Evolutionary conservation across 2,329 filamentous ascomycete species (phyloP), one percentile per base, ranked within the genome.

Genomic region (Colletotrichum incanum): DNA sequence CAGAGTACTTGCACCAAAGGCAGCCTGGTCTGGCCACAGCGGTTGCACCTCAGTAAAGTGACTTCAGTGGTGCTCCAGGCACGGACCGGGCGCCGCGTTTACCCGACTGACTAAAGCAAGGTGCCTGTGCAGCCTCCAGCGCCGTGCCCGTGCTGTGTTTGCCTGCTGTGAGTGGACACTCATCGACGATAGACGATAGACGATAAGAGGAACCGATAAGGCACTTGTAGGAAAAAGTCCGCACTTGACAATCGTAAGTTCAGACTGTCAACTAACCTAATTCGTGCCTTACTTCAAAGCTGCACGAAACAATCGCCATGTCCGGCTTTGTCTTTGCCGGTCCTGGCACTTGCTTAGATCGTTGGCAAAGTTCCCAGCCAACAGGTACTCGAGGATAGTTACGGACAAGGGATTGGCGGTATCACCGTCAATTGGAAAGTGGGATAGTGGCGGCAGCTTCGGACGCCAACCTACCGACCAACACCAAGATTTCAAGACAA

Each of bases 31-130:
- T 37, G n/a, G 60, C 34, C 50, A 43, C 31, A 43, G 67, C 59
- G 45, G 47, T 26, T 12, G 60, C 23, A 41, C 61, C 49, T 37
- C 26, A 39, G 34, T 26, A 56, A 31, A 45, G 37, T 39, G 54
- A n/a, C n/a, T 39, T n/a, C 12, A n/a, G 9, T 55, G 28, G 52
- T 63, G 12, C 49, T 23, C 56, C 49, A 55, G 34, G 47, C 20
- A 18, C 39, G 34, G 31, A 45, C 28, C 54, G 37, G 37, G 14
- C 54, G 67, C 61, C 54, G 61, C 52, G 28, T 70, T 65, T 70
- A 60, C 67, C 67, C 67, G 67, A 23, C 54, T 50, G 43, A 60
- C 61, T 52, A 54, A 52, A 55, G 37, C 20, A 34, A 39, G 62
- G 64, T 47, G 20, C 23, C 47, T 50, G 7, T 37, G 34, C 34